Evolutionary conservation across 1,139 yeast genomes (phyloP).

Genomic region (Taphrina populina): DNA sequence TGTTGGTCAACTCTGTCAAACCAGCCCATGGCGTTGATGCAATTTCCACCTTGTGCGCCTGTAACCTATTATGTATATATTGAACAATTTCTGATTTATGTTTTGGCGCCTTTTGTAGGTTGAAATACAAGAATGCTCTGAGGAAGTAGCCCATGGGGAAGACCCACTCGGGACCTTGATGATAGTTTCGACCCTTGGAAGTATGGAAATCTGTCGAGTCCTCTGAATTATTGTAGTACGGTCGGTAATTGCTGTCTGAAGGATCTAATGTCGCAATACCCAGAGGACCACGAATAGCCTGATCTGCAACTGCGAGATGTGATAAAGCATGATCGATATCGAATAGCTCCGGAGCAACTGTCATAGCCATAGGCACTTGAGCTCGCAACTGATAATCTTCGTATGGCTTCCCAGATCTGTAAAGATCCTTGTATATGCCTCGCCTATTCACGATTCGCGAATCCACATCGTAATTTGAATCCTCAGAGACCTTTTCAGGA

Average conservation of each 20-base stretch:
- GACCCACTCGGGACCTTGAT: conserved; percentile 98
- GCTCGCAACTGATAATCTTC: conserved; percentile 94
- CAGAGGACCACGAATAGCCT: conserved; percentile 74
- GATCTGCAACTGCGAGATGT: conserved; percentile 72
- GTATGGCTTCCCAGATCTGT: conserved; percentile 73
- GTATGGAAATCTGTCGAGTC: conserved; percentile 88
- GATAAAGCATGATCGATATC: conserved; percentile 57
- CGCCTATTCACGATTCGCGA: conserved; percentile 71
- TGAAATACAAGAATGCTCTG: conserved; percentile 65
- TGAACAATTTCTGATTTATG: conserved; percentile 47
- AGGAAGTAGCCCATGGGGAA: conserved; percentile 88
- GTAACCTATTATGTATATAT: conserved; percentile 55
- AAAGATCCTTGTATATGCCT: conserved; percentile 89
- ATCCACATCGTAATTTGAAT: conserved; percentile 60
- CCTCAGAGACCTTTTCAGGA: conserved; percentile 65
- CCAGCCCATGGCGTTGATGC: conserved; percentile 85
- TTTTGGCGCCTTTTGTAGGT: conserved; percentile 45
- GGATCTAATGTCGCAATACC: conserved; percentile 95
- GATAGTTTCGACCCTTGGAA: conserved; percentile 92
- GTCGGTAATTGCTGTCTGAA: conserved; percentile 83
- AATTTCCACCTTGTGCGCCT: conserved; percentile 69
- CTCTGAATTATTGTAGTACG: conserved; percentile 75
- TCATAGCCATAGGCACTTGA: conserved; percentile 87
- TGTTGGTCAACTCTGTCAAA: conserved; percentile 84
- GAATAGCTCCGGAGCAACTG: conserved; percentile 90